Evolutionary conservation across 208 protist genomes (phyloP).

Genomic region (Strigomonas culicis): DNA sequence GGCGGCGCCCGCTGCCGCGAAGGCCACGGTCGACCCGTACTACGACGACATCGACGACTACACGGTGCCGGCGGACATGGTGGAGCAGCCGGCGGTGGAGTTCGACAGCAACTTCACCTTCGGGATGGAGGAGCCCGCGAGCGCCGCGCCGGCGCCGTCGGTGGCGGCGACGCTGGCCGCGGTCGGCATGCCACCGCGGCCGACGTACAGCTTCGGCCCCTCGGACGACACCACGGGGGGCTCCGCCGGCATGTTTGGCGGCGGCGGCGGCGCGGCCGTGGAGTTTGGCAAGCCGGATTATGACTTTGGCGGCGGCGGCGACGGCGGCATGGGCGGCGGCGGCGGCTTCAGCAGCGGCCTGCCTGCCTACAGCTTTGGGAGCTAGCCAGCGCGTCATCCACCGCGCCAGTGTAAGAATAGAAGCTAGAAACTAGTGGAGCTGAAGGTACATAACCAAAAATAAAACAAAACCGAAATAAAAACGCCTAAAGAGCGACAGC

Average conservation of each 20-base stretch:
- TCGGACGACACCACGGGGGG: conserved; percentile 16
- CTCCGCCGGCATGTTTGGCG: background rate
- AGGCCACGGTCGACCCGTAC: conserved; percentile 39
- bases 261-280: background rate
- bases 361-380: conserved; percentile 71
- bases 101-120: conserved; percentile 32
- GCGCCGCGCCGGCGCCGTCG: background rate
- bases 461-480: background rate
- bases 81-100: conserved; percentile 25
- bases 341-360: conserved; percentile 23
- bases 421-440: background rate
- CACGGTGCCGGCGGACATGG: conserved; percentile 23
- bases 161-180: conserved; percentile 1
- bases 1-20: conserved; percentile 10
- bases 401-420: background rate
- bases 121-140: conserved; percentile 11
- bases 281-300: conserved; percentile 1
- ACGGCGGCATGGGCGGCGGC: background rate
- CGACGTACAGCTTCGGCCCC: conserved; percentile 60
- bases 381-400: conserved; percentile 22
- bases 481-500: no score
- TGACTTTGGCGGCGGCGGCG: conserved; percentile 15
- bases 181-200: conserved; percentile 16
- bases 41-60: conserved; percentile 79
- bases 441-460: background rate